Evolutionary conservation across 208 protist species (phyloP), one percentile per base, ranked within the genome.

Genomic region (Trypanosoma vivax): DNA sequence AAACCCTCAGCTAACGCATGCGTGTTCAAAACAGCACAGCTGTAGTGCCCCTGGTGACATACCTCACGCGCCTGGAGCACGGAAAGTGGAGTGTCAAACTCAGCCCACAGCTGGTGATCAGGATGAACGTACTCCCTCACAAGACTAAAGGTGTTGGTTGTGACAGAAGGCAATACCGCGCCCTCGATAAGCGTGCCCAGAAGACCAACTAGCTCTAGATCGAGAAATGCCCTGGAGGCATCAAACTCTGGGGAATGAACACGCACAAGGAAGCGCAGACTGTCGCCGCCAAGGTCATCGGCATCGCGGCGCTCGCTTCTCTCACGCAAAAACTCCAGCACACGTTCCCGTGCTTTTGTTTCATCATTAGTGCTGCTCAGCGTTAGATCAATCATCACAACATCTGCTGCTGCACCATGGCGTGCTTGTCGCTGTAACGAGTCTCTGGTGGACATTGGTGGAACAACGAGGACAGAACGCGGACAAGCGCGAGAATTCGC

Each of bases 171-270:
- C 11, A 94, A 45, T 9, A 76, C 78, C n/a, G 92, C 60, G 21
- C 80, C 88, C 51, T 92, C 81, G 34, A 94, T 79, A 30, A 48
- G 43, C 3, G 43, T 49, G 16, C 83, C 88, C 2, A 94, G 70
- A 28, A 78, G n/a, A 0, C 70, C 76, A 13, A 82, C 77, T 25
- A 90, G 47, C 53, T 91, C 70, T 48, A 94, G 55, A 55, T 94
- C 88, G 10, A 92, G 55, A 65, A 94, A 65, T 31, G 73, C 88
- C 25, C 82, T 86, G n/a, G 48, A 49, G 1, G 64, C 21, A 52
- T 91, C 80, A 18, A 61, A 53, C 49, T 88, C 79, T 23, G 79
- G 88, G 9, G 81, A 90, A 68, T 88, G 86, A 34, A 94, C 79
- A 52, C 78, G 81, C 13, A 94, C 60, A 24, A 92, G 24, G 11